These are phyloP conservation scores for Psidium guajava DNA, from an alignment of 345 rosid species.

Conservation along the genomic window DNA sequence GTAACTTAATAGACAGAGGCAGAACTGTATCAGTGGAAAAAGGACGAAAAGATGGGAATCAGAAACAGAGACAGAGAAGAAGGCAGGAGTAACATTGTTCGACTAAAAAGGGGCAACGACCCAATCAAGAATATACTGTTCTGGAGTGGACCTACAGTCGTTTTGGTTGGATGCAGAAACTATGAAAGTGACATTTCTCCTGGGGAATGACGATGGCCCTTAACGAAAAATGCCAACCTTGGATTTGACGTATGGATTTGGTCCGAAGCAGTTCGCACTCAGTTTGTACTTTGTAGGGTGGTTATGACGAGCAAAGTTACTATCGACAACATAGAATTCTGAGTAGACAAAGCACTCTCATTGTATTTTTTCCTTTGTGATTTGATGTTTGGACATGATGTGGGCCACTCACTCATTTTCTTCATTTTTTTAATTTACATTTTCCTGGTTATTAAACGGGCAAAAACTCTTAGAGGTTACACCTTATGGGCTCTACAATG, in stretches of 20 bases:
- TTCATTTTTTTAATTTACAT: neutral
- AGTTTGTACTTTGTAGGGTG: too few relatives aligned
- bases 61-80: neutral
- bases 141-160: neutral
- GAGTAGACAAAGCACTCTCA: accelerated
- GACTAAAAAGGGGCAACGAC: neutral
- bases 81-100: neutral
- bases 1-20: neutral
- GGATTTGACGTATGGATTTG: neutral
- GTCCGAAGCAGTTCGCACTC: neutral
- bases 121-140: neutral
- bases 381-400: neutral
- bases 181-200: neutral
- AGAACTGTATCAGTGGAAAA: neutral
- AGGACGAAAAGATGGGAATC: neutral
- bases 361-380: neutral
- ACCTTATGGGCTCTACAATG: too few relatives aligned
- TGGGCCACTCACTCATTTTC: neutral
- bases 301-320: neutral
- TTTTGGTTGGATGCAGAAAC: neutral
- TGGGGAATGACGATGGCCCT: neutral
- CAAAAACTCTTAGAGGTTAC: neutral
- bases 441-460: neutral
- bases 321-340: neutral
- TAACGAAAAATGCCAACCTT: neutral